These are phyloP conservation scores for Auxenochlorella pyrenoidosa DNA, from an alignment of 139 green algal genomes.

Conservation along the genomic window DNA sequence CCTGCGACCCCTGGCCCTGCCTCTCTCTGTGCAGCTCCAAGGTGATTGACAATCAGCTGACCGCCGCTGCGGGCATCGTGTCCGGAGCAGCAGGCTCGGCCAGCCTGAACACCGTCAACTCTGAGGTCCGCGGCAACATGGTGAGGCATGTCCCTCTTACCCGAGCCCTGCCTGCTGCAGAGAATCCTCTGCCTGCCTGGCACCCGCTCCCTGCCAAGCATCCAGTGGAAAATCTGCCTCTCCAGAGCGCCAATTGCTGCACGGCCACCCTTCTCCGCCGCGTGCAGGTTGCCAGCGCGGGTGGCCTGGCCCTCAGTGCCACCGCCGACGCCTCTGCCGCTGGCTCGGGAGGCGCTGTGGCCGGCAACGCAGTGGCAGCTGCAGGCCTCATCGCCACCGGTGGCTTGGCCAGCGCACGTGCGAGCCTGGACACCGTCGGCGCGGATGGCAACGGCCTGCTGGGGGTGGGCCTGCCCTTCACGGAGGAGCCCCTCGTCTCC, in stretches of 20 bases:
- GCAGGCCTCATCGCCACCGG: neutral
- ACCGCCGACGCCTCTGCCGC: neutral
- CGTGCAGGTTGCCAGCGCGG: neutral
- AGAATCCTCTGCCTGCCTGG: too few relatives aligned
- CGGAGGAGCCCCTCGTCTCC: neutral
- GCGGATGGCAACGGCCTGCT: neutral
- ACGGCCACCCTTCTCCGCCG: too few relatives aligned
- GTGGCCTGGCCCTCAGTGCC: neutral
- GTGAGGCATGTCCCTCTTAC: neutral
- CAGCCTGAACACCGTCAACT: neutral
- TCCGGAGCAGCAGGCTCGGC: neutral
- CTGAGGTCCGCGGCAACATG: neutral
- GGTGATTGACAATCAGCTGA: neutral
- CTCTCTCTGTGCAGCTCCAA: neutral
- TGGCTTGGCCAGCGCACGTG: neutral
- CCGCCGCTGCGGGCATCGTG: neutral
- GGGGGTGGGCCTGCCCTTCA: neutral
- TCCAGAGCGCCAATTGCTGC: neutral
- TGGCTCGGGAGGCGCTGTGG: neutral
- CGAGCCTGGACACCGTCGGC: neutral
- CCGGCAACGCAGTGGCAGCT: neutral
- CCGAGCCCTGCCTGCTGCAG: too few relatives aligned
- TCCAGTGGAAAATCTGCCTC: too few relatives aligned
- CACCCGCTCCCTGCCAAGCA: too few relatives aligned
- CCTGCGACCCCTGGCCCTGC: too few relatives aligned